phyloP scores from a whole-genome alignment of 1,284 basidiomycete species.

The Moesziomyces sp. region DNA sequence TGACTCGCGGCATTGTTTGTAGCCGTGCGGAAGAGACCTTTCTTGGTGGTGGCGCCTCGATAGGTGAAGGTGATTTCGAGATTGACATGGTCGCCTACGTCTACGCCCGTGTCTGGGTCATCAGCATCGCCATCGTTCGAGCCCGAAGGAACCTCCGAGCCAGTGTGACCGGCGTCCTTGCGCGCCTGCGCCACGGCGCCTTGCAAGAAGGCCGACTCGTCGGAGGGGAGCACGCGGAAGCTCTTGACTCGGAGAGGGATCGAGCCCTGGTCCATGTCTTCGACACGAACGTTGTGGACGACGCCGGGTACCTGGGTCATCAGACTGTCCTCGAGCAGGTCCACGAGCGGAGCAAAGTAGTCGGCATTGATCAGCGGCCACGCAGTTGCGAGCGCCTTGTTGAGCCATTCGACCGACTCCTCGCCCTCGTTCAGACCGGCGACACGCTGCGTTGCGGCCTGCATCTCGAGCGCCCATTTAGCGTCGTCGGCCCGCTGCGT shows the following conservation, averaged over 20 bases:
- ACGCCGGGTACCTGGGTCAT: constrained; percentile 64
- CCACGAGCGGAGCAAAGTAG: constrained; percentile 62
- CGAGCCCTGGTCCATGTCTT: constrained; percentile 62
- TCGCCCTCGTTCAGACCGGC: constrained; percentile 18
- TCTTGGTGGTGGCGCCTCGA: constrained; percentile 40
- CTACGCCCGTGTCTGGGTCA: constrained; percentile 31
- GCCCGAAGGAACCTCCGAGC: constrained; percentile 2
- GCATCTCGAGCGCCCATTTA: constrained; percentile 43
- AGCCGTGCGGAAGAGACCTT: constrained; percentile 28
- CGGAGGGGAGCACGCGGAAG: constrained; percentile 50
- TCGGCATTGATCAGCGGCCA: constrained; percentile 63
- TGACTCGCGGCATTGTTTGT: constrained; percentile 20
- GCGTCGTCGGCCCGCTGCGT: constrained; percentile 31
- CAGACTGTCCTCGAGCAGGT: constrained; percentile 63
- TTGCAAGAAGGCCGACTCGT: constrained; percentile 41
- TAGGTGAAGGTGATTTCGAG: constrained; percentile 61
- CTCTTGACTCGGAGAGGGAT: constrained; percentile 54
- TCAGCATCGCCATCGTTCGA: constrained; percentile 7
- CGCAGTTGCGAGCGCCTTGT: constrained; percentile 51
- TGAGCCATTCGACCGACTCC: constrained; percentile 64
- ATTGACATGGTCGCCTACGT: constrained; percentile 59
- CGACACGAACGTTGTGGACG: constrained; percentile 59
- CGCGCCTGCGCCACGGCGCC: constrained; percentile 29
- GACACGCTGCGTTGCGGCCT: constrained; percentile 22
- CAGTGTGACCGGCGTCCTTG: constrained; percentile 25